Base-by-base conservation (phyloP, 1,284 basidiomycete species). In the Fomitopsis schrenkii region DNA sequence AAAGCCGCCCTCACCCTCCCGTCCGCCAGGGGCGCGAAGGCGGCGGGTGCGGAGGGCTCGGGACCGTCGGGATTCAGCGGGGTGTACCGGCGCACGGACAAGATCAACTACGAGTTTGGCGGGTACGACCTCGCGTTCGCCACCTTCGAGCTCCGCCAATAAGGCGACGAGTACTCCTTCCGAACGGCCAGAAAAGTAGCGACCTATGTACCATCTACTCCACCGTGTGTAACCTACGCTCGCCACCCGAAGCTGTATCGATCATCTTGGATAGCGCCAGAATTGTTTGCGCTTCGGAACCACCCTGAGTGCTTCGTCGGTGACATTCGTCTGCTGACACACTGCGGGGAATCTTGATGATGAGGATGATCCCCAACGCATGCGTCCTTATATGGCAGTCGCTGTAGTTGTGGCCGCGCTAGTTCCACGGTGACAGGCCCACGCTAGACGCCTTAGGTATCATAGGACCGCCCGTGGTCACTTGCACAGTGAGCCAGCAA, bases 101-200 rank as follows among this genome's bases (percentile, higher is more conserved):
- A 97, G 74, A 99, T 99, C 75, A 93, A 97, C 72, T 99, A 99
- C 80, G 95, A 97, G 76, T 96, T 98, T 73, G 93, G 93, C 58
- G 94, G 92, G 57, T 99, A 98, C 75, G 94, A 97, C 75, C 81
- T 98, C 64, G 93, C 95, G 41, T 98, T 95, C 74, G 91, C 92
- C 40, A 95, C 89, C 74, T 96, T 95, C 75, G 92, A 95, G 72
- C 66, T 78, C 38, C 68, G 69, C 45, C 62, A 62, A 48, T 64
- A 59, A 66, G 46, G n/a, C 28, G 15, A 7, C 28, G 48, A 30
- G 14, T 8, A 12, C 14, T 6, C 2, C 30, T 26, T 35, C 10
- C 30, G 33, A n/a, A 12, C 35, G 52, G 12, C 9, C n/a, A 12
- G 35, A 40, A 50, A 50, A 50, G 28, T 33, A 45, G 35, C 48